Evolutionary conservation across 2,329 filamentous ascomycete genomes (phyloP), one percentile per base, ranked within the genome.

Genomic region (Hypoxylon sp.): DNA sequence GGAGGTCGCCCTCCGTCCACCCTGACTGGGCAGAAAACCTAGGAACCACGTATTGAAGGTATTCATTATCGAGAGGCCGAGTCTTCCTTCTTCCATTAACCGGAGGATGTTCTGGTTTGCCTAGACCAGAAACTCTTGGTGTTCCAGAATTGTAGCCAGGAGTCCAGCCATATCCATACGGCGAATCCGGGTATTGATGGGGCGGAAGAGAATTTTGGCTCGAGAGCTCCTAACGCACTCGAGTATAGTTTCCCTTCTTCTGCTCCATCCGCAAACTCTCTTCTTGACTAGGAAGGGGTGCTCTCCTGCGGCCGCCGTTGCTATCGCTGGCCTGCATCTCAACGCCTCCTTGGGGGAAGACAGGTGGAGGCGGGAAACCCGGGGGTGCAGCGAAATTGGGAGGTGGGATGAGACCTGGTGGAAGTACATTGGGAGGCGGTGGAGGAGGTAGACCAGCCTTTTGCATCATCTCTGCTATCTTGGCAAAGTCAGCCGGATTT

Each of bases 241-340:
- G 80, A 14, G 87, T 90, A 74, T 89, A 91, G 70, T 90, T 85
- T 3, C 88, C 88, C 59, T 84, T 84, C 62, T 86, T 87, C 84
- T 95, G 93, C 80, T 95, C 92, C 79, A 91, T 88, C 73, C 90
- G 88, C 73, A 97, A 81, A 73, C 92, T 94, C 78, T 96, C 94
- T 76, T 92, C 89, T 80, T 97, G 94, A 77, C 92, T 94, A 0
- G 94, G 94, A 47, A 97, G 81, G 8, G 92, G 93, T 5, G 87
- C 92, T 67, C 91, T 85, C 17, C 89, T 78, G 50, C 78, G 78
- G 22, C 79, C 81, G 4, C 81, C 39, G 22, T 58, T 72, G 51
- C 67, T 71, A 39, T 26, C 67, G 19, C 74, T 72, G 5, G 60
- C 62, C 17, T 73, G 59, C 66, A 70, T 66, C 1, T 69, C 67